Evolutionary conservation across 163 green algal species (phyloP), one percentile per base, ranked within the genome.

Genomic region (Picocystis sp.): DNA sequence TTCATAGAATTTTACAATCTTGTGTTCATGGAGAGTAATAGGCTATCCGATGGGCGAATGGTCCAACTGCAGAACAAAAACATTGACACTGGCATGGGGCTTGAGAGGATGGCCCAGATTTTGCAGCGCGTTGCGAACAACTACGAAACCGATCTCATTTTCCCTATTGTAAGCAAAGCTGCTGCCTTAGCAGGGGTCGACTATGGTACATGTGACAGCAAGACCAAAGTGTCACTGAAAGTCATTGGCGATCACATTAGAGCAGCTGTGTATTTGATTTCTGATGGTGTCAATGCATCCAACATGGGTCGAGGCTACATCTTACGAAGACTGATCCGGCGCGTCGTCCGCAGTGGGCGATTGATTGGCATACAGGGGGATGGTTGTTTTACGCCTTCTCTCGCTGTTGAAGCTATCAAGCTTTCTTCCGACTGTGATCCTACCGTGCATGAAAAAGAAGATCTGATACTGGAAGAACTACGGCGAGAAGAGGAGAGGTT

Each of bases 1-100:
- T 95, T 94, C 66, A 89, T 96, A 43, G 86, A 96, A 77, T 93
- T 93, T 63, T 96, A 93, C 72, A 96, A 96, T 66, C 69, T 95
- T 38, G 83, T 94, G n/a, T 94, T 94, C 71, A 94, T 94, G 83
- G 67, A 94, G 72, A 67, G 69, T 59, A 86, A 89, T 62, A 67
- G 82, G 22, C 22, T 59, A 22, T 50, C 71, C 0, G 67, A 82
- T 45, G 79, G 81, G 35, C 55, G 49, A 3, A 58, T 86, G 51
- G 71, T 63, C 21, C 77, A 77, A 1, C 75, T 93, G n/a, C 65
- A 73, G 21, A 66, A 68, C 17, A 81, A 83, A 64, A 86, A 89
- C 76, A 91, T 94, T 62, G 84, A 94, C 69, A 94, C 84, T 17
- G 84, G 84, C 35, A 74, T 93, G 68, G 81, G 81, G 2, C 65